These are phyloP conservation scores for Cajanus cajan DNA, from an alignment of 306 rosid species.

Conservation along the genomic window DNA sequence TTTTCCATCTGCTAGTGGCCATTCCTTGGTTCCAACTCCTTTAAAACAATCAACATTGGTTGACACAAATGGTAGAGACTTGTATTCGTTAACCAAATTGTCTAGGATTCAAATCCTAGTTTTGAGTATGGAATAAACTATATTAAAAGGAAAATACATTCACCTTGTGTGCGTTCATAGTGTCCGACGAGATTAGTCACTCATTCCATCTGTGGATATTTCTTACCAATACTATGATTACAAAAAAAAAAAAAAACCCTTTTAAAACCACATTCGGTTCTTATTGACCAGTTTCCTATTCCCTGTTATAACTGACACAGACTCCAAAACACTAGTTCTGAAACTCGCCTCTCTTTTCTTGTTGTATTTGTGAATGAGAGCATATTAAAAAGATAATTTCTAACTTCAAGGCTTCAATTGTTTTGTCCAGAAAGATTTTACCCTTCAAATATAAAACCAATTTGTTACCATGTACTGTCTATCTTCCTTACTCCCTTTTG, in stretches of 20 bases:
- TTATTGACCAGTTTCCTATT: not conserved
- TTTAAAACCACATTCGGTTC: not conserved
- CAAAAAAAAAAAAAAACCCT: too few relatives aligned
- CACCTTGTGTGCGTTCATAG: too few relatives aligned
- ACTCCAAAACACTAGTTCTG: not conserved
- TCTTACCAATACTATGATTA: too few relatives aligned
- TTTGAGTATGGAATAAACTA: too few relatives aligned
- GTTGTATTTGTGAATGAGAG: not conserved
- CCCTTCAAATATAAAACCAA: not conserved
- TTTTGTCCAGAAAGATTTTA: not conserved
- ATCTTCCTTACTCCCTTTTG: slow-evolving; percentile 3
- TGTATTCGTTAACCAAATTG: too few relatives aligned
- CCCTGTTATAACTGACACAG: not conserved
- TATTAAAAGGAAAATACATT: too few relatives aligned
- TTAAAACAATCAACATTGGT: too few relatives aligned
- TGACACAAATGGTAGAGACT: too few relatives aligned
- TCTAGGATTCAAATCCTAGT: too few relatives aligned
- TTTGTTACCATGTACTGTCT: not conserved
- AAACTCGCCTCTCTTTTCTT: not conserved
- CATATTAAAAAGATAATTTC: not conserved
- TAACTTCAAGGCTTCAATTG: not conserved
- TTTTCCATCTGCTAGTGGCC: not conserved
- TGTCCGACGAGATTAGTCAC: too few relatives aligned
- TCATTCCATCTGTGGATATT: too few relatives aligned
- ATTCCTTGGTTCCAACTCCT: not conserved